Evolutionary conservation across 768 basidiomycete genomes (phyloP), one percentile per base, ranked within the genome.

Genomic region (Boletus vinaceobasis): DNA sequence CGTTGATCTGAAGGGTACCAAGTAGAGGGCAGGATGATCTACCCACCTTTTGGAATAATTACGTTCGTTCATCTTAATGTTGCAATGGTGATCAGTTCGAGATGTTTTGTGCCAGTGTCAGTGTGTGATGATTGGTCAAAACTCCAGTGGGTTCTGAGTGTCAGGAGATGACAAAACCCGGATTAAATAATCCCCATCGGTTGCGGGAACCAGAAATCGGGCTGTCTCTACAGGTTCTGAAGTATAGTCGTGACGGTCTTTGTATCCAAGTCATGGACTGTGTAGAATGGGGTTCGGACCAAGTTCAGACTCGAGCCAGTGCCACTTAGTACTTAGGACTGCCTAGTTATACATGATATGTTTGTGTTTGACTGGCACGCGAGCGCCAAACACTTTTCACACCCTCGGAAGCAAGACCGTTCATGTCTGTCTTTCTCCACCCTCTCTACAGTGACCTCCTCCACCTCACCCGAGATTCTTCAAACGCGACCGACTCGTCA

Each of bases 381-480:
- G n/a, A 38, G 23, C 11, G 39, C 39, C n/a, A 27, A 33, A 13
- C 35, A 43, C 55, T 57, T 57, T 26, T 43, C 32, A 13, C 27
- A 27, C n/a, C 2, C 17, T 29, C 46, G 5, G 13, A 35, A 43
- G 13, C 19, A 19, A 26, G 42, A 8, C 15, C 9, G 37, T 39
- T 37, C 31, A 66, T 61, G 62, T 61, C 59, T 7, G 49, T 64
- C 17, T 65, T 65, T 44, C 62, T 67, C 7, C 64, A 61, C 43
- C 63, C 65, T 14, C 42, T 66, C 36, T 66, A 67, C 44, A 55
- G 19, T 26, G 58, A 65, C 60, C 53, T 67, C 10, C 53, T 64
- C 23, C 61, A 64, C 35, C 50, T 61, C 27, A 6, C 57, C 21
- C 39, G 44, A 27, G 60, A 66, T 43, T 39, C 55, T 8, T 33